Percentiles rank a stretch among this genome's conserved stretches.
Conservation (phyloP, 208 protist genomes). For the Acanthamoeba pearcei region DNA sequence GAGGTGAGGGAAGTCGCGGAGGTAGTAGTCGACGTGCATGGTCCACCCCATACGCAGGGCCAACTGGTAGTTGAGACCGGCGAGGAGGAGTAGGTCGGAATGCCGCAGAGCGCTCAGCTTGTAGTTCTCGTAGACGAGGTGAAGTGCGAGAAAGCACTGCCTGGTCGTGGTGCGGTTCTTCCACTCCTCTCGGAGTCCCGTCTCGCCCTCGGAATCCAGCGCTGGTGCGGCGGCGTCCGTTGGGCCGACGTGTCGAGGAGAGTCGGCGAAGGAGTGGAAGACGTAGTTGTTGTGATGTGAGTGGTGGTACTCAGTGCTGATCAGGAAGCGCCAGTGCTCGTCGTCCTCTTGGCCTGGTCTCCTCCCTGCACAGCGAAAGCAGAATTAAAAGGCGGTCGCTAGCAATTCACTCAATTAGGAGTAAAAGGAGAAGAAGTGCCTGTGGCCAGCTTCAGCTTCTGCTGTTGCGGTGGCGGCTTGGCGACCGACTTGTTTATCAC, state of each 20-base stretch:
- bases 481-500: background rate
- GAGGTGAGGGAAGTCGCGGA: slow-evolving; percentile 50
- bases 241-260: background rate
- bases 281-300: background rate
- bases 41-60: background rate
- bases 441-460: background rate
- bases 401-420: background rate
- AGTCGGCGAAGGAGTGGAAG: background rate
- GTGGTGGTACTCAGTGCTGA: slow-evolving; percentile 8
- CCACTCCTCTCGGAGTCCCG: background rate
- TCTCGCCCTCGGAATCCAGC: background rate
- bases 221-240: background rate
- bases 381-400: background rate
- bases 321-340: slow-evolving; percentile 14
- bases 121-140: slow-evolving; percentile 57
- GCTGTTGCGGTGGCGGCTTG: background rate
- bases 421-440: background rate
- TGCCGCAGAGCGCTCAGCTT: slow-evolving; percentile 24
- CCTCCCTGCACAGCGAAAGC: background rate
- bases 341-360: background rate
- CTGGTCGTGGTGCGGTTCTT: background rate
- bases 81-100: background rate
- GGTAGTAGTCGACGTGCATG: slow-evolving; percentile 25
- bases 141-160: slow-evolving; percentile 3
- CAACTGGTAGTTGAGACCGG: background rate